Evolutionary conservation across 176 grass and related monocot genomes (phyloP), one percentile per base, ranked within the genome.

Genomic region (Lolium rigidum): DNA sequence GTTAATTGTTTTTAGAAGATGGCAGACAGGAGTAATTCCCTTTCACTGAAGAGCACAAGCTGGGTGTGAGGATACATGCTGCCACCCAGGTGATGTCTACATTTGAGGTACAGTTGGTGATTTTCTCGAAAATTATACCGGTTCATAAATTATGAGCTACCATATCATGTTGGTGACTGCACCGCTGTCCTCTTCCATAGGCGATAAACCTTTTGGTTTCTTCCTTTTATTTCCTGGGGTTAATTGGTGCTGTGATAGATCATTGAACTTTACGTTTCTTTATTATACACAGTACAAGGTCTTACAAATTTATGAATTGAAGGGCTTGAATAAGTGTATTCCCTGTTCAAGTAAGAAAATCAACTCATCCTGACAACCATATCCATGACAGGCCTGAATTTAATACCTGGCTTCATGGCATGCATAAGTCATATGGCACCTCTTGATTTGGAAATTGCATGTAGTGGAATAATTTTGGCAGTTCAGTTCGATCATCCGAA

Each of bases 381-480:
- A 2, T 74, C 28, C 24, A 76, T 1, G 37, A 67, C 25, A 43
- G 65, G 17, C 58, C 26, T 46, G 57, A 7, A 56, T 62, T 37
- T 51, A 26, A 35, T 43, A 68, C 24, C 4, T 86, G 39, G 38
- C 84, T 86, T 72, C 13, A 58, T 68, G 46, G 43, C 69, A 69
- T 58, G 6, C 17, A 51, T 31, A 73, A 6, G 22, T 71, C 17
- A 54, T 79, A 20, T 49, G 12, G 4, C 22, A 18, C 44, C 44
- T 9, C 44, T 8, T 46, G 44, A 7, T 46, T 46, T 63, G 41
- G 8, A 68, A 67, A 58, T 20, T 37, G 0, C 21, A 74, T 35
- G 37, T 47, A 2, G 26, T 28, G n/a, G n/a, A n/a, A n/a, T n/a
- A n/a, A n/a, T n/a, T n/a, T n/a, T n/a, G n/a, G n/a, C n/a, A n/a